Base-by-base conservation (phyloP, 495 filamentous ascomycete species). In the Haplographium delicatum region DNA sequence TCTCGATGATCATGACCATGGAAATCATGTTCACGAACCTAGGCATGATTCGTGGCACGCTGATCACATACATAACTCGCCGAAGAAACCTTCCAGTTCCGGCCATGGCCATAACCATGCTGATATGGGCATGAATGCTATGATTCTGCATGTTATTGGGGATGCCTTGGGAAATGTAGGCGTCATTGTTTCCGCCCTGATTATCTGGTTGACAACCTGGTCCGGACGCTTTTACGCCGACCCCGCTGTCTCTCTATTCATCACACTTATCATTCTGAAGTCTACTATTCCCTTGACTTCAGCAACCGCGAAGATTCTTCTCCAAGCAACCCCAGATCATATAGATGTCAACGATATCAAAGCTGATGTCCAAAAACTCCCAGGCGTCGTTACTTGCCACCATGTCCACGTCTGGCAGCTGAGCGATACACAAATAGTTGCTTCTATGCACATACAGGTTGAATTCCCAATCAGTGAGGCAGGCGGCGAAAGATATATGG, bases 351-450 rank as follows among this genome's bases (percentile, higher is more conserved):
- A 91, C 51, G 85, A 96, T 45, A 91, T 98, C 70, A 87, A 91
- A 58, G 82, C 86, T 46, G 93, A 98, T 64, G 95, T 98, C 48
- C 77, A 88, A 56, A 67, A 76, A 19, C 80, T 97, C 11, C 85
- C 82, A 0, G 91, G 91, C 35, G 82, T 98, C 27, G 70, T 89
- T 53, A 86, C 84, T 62, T 93, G 90, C 50, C 93, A 98, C 68
- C 90, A 98, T 60, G 74, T 98, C 9, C 93, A 98, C 65, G 90
- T 98, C 52, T 98, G 93, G 93, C 91, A 96, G 65, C 78, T 98
- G 23, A 93, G 83, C 34, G 91, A 96, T 61, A 88, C 89, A 10
- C 95, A 96, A 69, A 73, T 94, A 26, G 83, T 98, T 16, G 90
- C 94, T 3, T 89, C 84, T 0, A 76, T 98, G 60, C 93, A 98